A percentile compares a stretch with the other conserved stretches of the same genome.
These are phyloP conservation scores for Neurospora tetraspora DNA, from an alignment of 495 filamentous ascomycete genomes.

Conservation along the genomic window DNA sequence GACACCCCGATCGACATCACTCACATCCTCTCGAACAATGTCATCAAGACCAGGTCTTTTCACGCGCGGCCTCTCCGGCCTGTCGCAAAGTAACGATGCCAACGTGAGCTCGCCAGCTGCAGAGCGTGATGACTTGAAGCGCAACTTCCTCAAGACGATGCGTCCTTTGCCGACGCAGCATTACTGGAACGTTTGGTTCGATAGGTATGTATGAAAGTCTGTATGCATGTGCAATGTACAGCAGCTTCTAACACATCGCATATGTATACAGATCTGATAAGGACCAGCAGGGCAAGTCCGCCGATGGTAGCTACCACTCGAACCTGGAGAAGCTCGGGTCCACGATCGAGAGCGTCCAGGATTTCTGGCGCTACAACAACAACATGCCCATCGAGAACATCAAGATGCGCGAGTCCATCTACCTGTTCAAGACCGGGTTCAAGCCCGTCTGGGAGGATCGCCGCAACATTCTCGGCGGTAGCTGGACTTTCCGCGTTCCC, in stretches of 20 bases:
- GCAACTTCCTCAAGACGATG: slow-evolving; percentile 50
- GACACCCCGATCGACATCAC: not conserved
- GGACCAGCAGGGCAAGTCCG: slow-evolving; percentile 32
- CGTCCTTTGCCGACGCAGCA: slow-evolving; percentile 49
- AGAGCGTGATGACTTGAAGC: slow-evolving; percentile 49
- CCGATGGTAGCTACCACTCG: slow-evolving; percentile 42
- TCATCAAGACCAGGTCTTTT: slow-evolving; percentile 40
- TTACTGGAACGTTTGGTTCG: slow-evolving; percentile 53
- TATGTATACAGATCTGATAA: not conserved
- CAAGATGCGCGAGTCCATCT: slow-evolving; percentile 70
- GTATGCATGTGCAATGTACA: not conserved
- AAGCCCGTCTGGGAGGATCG: slow-evolving; percentile 86
- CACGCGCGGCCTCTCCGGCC: slow-evolving; percentile 42
- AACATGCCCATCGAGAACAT: slow-evolving; percentile 72
- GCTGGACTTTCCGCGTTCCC: slow-evolving; percentile 79
- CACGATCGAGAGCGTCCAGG: slow-evolving; percentile 63
- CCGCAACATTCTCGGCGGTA: slow-evolving; percentile 68
- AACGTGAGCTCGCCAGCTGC: slow-evolving; percentile 45
- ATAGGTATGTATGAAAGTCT: slow-evolving; percentile 28
- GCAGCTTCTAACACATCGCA: not conserved
- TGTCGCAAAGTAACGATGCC: slow-evolving; percentile 39
- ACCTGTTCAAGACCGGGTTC: slow-evolving; percentile 81
- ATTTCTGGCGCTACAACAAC: slow-evolving; percentile 86
- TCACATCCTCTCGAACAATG: slow-evolving; percentile 22
- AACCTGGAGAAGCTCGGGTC: slow-evolving; percentile 57